A percentile compares a stretch with the other conserved stretches of the same genome.
Conservation (phyloP, 139 green algal species). For the Volvox reticuliferus region DNA sequence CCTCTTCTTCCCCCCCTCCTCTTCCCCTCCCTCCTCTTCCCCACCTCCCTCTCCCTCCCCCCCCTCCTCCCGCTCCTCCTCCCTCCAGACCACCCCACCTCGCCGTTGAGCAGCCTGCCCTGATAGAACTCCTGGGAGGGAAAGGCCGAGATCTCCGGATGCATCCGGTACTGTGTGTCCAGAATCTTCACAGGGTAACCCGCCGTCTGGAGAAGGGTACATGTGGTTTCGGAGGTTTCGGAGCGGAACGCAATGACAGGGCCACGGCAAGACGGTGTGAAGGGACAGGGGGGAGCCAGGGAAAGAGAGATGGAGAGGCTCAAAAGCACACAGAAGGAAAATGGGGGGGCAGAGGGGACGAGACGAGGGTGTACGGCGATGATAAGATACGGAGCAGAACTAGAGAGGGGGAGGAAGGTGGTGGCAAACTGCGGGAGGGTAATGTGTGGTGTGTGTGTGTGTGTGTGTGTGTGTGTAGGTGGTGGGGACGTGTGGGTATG, state of each 20-base stretch:
- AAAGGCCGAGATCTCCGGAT: slow-evolving; percentile 90
- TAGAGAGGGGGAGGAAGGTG: too few relatives aligned
- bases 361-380: too few relatives aligned
- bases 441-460: too few relatives aligned
- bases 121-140: slow-evolving; percentile 89
- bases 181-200: slow-evolving; percentile 59
- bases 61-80: neutral
- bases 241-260: neutral
- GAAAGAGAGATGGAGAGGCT: neutral
- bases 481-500: too few relatives aligned
- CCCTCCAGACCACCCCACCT: slow-evolving; percentile 49
- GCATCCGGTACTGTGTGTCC: slow-evolving; percentile 85
- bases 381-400: too few relatives aligned
- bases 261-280: too few relatives aligned
- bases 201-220: neutral
- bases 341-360: too few relatives aligned
- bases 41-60: neutral
- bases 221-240: neutral
- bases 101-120: slow-evolving; percentile 76
- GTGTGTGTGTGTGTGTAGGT: too few relatives aligned
- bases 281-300: neutral
- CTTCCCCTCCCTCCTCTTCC: neutral
- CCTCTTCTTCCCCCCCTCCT: neutral
- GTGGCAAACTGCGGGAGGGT: too few relatives aligned
- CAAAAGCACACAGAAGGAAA: neutral